A percentile compares a stretch with the other conserved stretches of the same genome.
phyloP scores from a whole-genome alignment of 2,329 filamentous ascomycete genomes.

The Trichophyton simii region DNA sequence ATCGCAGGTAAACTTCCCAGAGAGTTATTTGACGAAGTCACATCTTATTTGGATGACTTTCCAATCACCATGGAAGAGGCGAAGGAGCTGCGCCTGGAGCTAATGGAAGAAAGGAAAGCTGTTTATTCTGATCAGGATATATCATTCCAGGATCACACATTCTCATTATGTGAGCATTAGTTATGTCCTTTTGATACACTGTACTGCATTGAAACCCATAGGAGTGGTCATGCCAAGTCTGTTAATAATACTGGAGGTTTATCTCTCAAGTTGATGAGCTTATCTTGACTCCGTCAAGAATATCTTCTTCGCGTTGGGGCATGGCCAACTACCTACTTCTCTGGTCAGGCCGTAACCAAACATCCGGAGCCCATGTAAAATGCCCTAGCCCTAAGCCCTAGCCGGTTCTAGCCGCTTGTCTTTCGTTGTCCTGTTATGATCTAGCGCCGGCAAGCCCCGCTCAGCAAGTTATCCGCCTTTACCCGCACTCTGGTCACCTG shows the following conservation, averaged over 20 bases:
- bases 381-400: constrained; percentile 2
- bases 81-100: constrained; percentile 9
- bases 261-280: not conserved
- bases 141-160: not conserved
- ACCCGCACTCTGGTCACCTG: not conserved
- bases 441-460: not conserved
- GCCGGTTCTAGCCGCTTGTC: not conserved
- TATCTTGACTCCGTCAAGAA: too few relatives aligned
- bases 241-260: too few relatives aligned
- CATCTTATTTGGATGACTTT: constrained; percentile 1
- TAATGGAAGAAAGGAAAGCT: constrained; percentile 13
- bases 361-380: not conserved
- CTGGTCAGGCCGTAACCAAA: not conserved
- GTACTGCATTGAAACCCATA: too few relatives aligned
- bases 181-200: too few relatives aligned
- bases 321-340: not conserved
- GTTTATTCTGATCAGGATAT: not conserved
- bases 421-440: not conserved
- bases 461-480: not conserved
- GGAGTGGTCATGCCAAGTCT: too few relatives aligned
- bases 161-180: constrained; percentile 14
- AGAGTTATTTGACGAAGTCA: constrained; percentile 8
- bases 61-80: constrained; percentile 12
- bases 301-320: not conserved
- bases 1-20: constrained; percentile 3